Evolutionary conservation across 306 rosid species (phyloP).

Genomic region (Inga oerstediana): DNA sequence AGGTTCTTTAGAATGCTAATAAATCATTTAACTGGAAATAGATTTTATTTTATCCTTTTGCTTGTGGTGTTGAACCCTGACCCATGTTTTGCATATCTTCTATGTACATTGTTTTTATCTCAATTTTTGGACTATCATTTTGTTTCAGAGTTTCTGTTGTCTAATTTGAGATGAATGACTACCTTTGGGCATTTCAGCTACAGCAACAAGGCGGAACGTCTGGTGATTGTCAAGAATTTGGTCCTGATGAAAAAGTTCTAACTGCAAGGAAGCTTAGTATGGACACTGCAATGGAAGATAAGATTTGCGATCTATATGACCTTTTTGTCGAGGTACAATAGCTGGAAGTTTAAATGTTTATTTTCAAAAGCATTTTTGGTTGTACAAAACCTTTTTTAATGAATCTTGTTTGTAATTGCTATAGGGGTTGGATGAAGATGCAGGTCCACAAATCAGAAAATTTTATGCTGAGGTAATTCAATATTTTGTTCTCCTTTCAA

Average conservation of each 20-base stretch:
- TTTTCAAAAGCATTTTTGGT: slow-evolving; percentile 30
- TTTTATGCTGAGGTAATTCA: slow-evolving; percentile 83
- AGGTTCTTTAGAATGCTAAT: slow-evolving; percentile 2
- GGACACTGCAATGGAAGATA: slow-evolving; percentile 91
- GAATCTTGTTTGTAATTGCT: slow-evolving; percentile 46
- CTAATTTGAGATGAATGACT: slow-evolving; percentile 38
- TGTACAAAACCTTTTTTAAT: slow-evolving; percentile 20
- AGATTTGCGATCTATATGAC: slow-evolving; percentile 97
- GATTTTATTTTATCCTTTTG: slow-evolving; percentile 20
- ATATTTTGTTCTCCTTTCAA: slow-evolving; percentile 17
- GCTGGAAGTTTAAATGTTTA: slow-evolving; percentile 33
- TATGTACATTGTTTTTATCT: slow-evolving; percentile 22
- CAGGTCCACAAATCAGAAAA: slow-evolving; percentile 90
- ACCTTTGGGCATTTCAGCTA: slow-evolving; percentile 51
- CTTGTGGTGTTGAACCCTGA: slow-evolving; percentile 18
- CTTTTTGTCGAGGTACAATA: slow-evolving; percentile 83
- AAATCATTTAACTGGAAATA: slow-evolving; percentile 24
- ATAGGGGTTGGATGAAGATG: slow-evolving; percentile 94
- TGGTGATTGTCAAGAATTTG: slow-evolving; percentile 63
- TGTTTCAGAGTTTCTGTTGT: slow-evolving; percentile 12
- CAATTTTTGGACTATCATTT: not conserved
- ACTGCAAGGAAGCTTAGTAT: slow-evolving; percentile 61
- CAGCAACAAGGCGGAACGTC: slow-evolving; percentile 71
- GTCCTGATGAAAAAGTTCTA: slow-evolving; percentile 63
- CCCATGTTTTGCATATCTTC: slow-evolving; percentile 20